Conservation (phyloP, 2,329 filamentous ascomycete genomes). For the Exophiala xenobiotica region DNA sequence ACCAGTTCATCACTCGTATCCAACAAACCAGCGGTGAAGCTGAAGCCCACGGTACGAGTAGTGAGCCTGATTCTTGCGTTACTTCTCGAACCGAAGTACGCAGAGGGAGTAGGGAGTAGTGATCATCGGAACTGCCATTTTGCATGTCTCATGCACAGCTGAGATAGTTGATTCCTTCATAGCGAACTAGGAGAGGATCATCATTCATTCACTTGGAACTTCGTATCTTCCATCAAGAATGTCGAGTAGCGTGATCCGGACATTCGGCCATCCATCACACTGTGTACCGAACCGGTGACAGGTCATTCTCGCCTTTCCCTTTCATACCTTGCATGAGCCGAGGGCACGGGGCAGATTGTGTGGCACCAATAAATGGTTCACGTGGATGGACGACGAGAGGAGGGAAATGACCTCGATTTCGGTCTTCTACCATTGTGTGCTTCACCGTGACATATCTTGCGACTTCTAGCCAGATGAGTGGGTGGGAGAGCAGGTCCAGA, state of each 20-base stretch:
- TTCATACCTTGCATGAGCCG: constrained; percentile 14
- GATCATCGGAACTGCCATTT: not conserved
- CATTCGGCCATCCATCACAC: not conserved
- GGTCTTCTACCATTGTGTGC: too few species aligned
- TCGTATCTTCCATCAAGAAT: not conserved
- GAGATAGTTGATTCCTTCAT: not conserved
- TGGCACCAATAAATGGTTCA: not conserved
- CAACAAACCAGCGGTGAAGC: too few species aligned
- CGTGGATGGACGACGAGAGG: not conserved
- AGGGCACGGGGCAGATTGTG: not conserved
- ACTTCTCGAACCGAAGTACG: not conserved
- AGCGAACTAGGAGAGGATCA: not conserved
- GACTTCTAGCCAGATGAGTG: not conserved
- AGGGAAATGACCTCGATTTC: not conserved
- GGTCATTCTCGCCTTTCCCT: too few species aligned
- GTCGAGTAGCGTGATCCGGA: not conserved
- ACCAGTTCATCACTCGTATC: too few species aligned
- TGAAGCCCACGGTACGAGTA: too few species aligned
- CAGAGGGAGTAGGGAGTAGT: not conserved
- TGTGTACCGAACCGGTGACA: not conserved
- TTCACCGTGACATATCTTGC: not conserved
- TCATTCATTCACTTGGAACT: not conserved
- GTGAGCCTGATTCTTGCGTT: not conserved
- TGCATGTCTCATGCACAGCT: not conserved
- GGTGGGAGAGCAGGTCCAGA: too few species aligned